Base-by-base conservation (phyloP, 2,329 filamentous ascomycete species). In the Chaetomium globosum region DNA sequence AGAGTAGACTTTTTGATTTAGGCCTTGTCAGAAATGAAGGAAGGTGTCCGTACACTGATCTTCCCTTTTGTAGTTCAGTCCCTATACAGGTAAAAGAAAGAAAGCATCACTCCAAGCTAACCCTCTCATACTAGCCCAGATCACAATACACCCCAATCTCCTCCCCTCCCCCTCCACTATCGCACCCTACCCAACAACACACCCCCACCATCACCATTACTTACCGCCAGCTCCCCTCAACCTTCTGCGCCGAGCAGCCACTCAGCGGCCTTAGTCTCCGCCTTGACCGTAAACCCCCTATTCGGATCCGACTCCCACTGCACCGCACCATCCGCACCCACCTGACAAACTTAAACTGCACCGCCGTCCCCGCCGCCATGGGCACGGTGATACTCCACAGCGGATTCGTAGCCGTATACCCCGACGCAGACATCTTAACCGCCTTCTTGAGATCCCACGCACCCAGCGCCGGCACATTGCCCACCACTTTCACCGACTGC, bases 281-380 rank as follows among this genome's bases (percentile, higher is more conserved):
- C 65, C 0, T 75, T 66, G 8, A 79, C 75, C 3, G 75, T 78
- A 67, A 78, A 78, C 21, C 73, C 72, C 53, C 79, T 81, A 73
- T 86, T 83, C 0, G 82, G 80, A 58, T 89, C 88, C 57, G 77
- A 79, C 78, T 92, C 89, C 89, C 89, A 92, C 2, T 76, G 80
- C 9, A 89, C 76, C 0, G 77, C 78, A 0, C 87, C 85, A 70
- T 84, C 81, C 0, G 75, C 72, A 65, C 80, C 80, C 51, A 88
- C 81, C 85, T 83, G 70, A 92, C 83, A 73, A 86, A 92, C 78
- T 92, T 91, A 75, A 91, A 92, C 77, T 86, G 72, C 52, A 92
- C 78, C 2, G 75, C 77, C 56, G 80, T 79, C 2, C 88, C 88
- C 0, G 85, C 80, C 0, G 80, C 75, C 19, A 92, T 75, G 1